A percentile compares a stretch with the other conserved stretches of the same genome.
These are phyloP conservation scores for Colletotrichum graminicola DNA, from an alignment of 2,329 filamentous ascomycete species.

Conservation along the genomic window DNA sequence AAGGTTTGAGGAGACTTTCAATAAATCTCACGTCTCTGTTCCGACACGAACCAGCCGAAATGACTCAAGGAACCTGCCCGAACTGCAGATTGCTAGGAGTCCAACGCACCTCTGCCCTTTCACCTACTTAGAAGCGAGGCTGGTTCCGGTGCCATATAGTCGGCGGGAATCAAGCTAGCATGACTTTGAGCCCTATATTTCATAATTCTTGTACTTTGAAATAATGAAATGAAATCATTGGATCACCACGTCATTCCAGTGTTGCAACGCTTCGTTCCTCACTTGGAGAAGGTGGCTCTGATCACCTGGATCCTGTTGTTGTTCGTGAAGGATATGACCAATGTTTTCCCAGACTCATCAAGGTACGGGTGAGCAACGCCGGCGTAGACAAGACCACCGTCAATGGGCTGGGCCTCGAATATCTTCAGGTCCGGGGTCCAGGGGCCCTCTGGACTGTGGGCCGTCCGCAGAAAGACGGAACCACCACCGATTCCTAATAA, in stretches of 20 bases:
- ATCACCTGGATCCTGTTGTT: constrained; percentile 55
- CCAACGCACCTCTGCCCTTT: too few relatives aligned
- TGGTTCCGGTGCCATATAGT: not conserved
- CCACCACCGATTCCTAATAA: constrained; percentile 23
- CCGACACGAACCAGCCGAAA: not conserved
- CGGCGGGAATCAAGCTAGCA: too few relatives aligned
- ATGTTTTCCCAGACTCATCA: constrained; percentile 51
- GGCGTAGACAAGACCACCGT: constrained; percentile 52
- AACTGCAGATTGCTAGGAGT: not conserved
- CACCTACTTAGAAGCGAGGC: too few relatives aligned
- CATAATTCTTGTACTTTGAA: not conserved
- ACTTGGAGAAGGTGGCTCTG: constrained; percentile 47
- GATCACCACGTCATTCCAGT: too few relatives aligned
- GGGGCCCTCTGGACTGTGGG: constrained; percentile 50
- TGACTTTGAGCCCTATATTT: too few relatives aligned
- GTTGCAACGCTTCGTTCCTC: not conserved
- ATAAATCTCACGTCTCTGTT: not conserved
- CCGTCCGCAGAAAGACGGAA: constrained; percentile 45
- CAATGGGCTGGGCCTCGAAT: constrained; percentile 50
- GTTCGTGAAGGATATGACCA: constrained; percentile 56
- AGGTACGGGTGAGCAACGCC: constrained; percentile 55
- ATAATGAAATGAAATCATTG: too few relatives aligned
- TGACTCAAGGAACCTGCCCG: too few relatives aligned
- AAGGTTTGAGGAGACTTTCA: too few relatives aligned
- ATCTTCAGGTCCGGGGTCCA: constrained; percentile 54